These are phyloP conservation scores for Suillus clintonianus DNA, from an alignment of 768 basidiomycete genomes.

Conservation along the genomic window DNA sequence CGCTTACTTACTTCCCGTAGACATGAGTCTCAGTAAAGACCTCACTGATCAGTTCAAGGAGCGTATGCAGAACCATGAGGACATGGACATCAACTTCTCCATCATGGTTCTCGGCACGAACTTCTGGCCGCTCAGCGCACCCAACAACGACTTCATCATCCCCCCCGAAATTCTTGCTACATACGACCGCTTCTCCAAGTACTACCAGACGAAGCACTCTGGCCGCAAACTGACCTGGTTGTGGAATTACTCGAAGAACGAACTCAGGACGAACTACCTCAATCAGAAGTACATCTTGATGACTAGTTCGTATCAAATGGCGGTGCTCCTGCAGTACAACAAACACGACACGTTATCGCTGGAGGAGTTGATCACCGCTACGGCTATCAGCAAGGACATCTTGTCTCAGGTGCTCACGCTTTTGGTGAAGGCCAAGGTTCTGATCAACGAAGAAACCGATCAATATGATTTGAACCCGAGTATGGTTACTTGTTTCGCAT, in stretches of 20 bases:
- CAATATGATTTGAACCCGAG: constrained; percentile 92
- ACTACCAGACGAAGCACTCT: constrained; percentile 92
- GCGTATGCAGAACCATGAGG: constrained; percentile 84
- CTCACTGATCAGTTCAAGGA: constrained; percentile 94
- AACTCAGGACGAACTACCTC: constrained; percentile 89
- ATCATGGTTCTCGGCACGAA: constrained; percentile 94
- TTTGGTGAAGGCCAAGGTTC: constrained; percentile 86
- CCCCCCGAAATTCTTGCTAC: constrained; percentile 85
- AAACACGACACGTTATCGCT: constrained; percentile 82
- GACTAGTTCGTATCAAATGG: constrained; percentile 94
- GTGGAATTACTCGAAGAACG: constrained; percentile 98
- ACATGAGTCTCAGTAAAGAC: constrained; percentile 95
- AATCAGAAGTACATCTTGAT: constrained; percentile 95
- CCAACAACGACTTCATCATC: constrained; percentile 83
- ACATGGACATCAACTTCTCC: constrained; percentile 87
- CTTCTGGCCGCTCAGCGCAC: constrained; percentile 91
- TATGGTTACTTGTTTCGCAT: constrained; percentile 24
- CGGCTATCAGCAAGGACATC: constrained; percentile 78
- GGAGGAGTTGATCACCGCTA: constrained; percentile 77
- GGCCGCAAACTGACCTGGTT: constrained; percentile 97
- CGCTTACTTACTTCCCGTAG: constrained; percentile 41
- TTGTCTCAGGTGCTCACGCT: constrained; percentile 63
- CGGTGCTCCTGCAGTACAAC: constrained; percentile 94
- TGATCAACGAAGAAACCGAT: constrained; percentile 85
- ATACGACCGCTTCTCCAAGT: constrained; percentile 89